Evolutionary conservation across 768 basidiomycete genomes (phyloP).

Genomic region (Leucogyrophana mollusca): DNA sequence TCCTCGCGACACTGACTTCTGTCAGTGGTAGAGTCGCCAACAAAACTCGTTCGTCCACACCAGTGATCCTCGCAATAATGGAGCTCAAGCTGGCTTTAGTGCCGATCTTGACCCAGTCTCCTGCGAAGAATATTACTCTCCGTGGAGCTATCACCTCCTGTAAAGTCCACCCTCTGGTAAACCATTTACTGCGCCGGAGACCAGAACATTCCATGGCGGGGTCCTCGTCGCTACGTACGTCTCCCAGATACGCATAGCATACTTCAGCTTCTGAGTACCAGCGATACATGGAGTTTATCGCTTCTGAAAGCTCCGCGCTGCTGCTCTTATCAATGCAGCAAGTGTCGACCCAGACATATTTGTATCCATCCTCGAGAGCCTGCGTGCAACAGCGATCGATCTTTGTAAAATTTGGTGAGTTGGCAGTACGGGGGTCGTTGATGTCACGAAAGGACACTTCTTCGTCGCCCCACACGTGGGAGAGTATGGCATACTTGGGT

Average conservation of each 20-base stretch:
- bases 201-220: neutral
- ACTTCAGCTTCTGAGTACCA: neutral
- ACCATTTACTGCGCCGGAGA: no score
- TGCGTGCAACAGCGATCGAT: neutral
- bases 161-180: no score
- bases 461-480: no score
- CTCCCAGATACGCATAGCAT: neutral
- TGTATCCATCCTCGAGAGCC: neutral
- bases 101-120: no score
- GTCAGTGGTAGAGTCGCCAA: neutral
- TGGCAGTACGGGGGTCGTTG: no score
- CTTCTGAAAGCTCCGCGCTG: no score
- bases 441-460: no score
- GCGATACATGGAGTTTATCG: no score
- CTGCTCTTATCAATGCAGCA: no score
- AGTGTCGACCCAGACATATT: conserved; percentile 3
- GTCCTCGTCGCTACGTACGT: neutral
- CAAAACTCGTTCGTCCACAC: neutral
- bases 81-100: neutral
- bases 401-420: neutral
- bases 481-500: no score
- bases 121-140: neutral
- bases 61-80: no score
- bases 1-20: no score
- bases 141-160: neutral